A percentile compares a stretch with the other conserved stretches of the same genome.
phyloP scores from a whole-genome alignment of 805 yeast species.

The Saturnispora gosingensis region DNA sequence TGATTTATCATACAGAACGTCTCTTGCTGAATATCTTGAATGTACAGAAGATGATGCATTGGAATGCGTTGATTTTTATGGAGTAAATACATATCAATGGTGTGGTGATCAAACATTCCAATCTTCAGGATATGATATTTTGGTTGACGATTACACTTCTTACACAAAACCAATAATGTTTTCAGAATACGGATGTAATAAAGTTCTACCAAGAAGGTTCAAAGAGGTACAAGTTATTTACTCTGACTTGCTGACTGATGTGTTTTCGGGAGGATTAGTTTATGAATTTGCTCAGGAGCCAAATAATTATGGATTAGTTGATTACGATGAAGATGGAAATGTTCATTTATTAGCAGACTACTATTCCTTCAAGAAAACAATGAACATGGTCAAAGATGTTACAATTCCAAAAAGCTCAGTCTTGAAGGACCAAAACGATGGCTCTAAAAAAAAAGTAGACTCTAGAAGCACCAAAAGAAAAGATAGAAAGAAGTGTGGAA shows the following conservation, averaged over 20 bases:
- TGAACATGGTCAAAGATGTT: conserved; percentile 27
- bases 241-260: conserved; percentile 67
- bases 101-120: conserved; percentile 72
- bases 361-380: conserved; percentile 34
- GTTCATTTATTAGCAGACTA: conserved; percentile 37
- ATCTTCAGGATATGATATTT: conserved; percentile 62
- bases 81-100: conserved; percentile 94
- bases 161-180: conserved; percentile 77
- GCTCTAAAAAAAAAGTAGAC: neutral
- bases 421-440: conserved; percentile 12
- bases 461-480: neutral
- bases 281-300: conserved; percentile 80
- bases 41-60: conserved; percentile 65
- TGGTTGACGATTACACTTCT: conserved; percentile 57
- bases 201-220: conserved; percentile 55
- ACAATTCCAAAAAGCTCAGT: conserved; percentile 17
- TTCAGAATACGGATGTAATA: conserved; percentile 88
- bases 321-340: conserved; percentile 38
- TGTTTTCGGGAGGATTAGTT: conserved; percentile 91
- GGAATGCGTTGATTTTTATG: conserved; percentile 84
- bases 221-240: conserved; percentile 71
- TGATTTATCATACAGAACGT: conserved; percentile 58
- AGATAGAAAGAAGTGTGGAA: conserved; percentile 27
- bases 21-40: conserved; percentile 75
- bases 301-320: conserved; percentile 77